Evolutionary conservation across 2,329 filamentous ascomycete species (phyloP), one percentile per base, ranked within the genome.

Genomic region (Zasmidium angulare): DNA sequence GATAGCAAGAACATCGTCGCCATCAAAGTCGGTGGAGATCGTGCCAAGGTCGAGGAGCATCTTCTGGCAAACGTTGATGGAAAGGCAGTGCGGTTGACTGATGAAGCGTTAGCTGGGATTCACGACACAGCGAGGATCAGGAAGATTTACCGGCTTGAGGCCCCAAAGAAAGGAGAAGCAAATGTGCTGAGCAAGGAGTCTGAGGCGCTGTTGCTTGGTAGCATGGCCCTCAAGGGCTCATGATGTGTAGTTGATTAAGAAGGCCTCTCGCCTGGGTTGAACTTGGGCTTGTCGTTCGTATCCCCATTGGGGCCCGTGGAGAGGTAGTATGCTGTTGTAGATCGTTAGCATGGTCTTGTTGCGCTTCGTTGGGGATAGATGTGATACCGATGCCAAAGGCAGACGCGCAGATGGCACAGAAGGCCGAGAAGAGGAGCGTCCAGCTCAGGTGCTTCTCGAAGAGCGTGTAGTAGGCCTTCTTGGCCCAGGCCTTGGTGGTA

Each of bases 61-160:
- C 80, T 96, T 3, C 69, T 71, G 7, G 68, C 79, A 20, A 76
- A 83, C 31, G 80, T 96, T 21, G 69, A 90, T 64, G 92, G 90
- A 11, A 80, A 78, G 0, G 74, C 81, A 0, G 72, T 83, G 0
- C 71, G 81, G 0, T 85, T 91, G 58, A 82, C 84, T 0, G 88
- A 96, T 68, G 82, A 82, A 3, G 79, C 79, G n/a, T 75, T 96
- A 20, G 73, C 76, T 0, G 69, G 74, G 0, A 76, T 85, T 23
- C 84, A 87, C 1, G 90, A 96, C 71, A 73, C 89, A 68, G 73
- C 79, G 21, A 88, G 86, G 70, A 84, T 97, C 29, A 86, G 85
- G 70, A 97, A 96, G 77, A 86, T 90, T 63, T 97, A 97, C 76
- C 96, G 96, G 74, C 77, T 97, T 26, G 89, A 89, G 63, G 80